Evolutionary conservation across 176 grass and related monocot genomes (phyloP).

Genomic region (Dactylis glomerata): DNA sequence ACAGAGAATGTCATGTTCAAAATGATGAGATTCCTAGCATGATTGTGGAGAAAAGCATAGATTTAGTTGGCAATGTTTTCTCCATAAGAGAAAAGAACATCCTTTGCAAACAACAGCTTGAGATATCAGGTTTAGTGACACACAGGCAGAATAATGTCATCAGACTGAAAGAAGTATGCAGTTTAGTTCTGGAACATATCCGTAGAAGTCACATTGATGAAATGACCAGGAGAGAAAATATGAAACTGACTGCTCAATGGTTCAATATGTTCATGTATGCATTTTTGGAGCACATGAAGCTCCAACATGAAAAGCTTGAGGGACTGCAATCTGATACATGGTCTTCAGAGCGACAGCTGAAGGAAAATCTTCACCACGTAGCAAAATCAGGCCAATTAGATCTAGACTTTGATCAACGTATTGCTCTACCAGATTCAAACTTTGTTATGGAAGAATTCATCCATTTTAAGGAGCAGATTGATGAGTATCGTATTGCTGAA

Average conservation of each 20-base stretch:
- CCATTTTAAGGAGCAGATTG: slow-evolving; percentile 31
- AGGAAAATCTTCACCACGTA: slow-evolving; percentile 45
- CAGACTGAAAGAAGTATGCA: slow-evolving; percentile 29
- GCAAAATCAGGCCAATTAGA: slow-evolving; percentile 48
- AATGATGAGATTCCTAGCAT: neutral
- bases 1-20: slow-evolving; percentile 13
- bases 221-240: slow-evolving; percentile 38
- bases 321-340: slow-evolving; percentile 33
- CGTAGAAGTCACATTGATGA: slow-evolving; percentile 16
- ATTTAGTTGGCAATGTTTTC: slow-evolving; percentile 39
- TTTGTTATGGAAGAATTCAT: slow-evolving; percentile 53
- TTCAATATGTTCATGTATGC: slow-evolving; percentile 39
- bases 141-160: slow-evolving; percentile 41
- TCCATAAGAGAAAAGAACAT: slow-evolving; percentile 42
- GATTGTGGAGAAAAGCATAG: slow-evolving; percentile 1
- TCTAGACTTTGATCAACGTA: slow-evolving; percentile 35
- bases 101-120: slow-evolving; percentile 41
- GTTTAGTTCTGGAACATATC: slow-evolving; percentile 43
- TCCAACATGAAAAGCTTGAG: slow-evolving; percentile 45
- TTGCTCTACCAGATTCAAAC: slow-evolving; percentile 46
- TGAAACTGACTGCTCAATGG: slow-evolving; percentile 26
- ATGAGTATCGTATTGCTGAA: neutral
- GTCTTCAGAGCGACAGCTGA: slow-evolving; percentile 41
- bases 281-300: slow-evolving; percentile 53
- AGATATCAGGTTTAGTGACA: slow-evolving; percentile 38